Evolutionary conservation across 345 rosid species (phyloP).

Genomic region (Geranium rotundifolium): DNA sequence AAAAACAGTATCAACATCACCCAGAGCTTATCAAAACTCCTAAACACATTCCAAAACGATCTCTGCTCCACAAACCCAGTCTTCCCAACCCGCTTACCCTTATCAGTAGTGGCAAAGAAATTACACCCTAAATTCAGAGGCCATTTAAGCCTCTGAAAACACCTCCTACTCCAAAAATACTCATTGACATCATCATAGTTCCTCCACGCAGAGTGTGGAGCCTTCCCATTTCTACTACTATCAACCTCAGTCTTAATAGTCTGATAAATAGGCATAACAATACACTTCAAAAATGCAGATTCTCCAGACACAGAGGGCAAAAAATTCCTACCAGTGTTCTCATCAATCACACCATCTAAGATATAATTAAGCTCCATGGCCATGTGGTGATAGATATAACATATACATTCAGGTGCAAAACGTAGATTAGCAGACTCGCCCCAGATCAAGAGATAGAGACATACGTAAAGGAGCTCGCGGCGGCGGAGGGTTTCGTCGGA

Average conservation of each 20-base stretch:
- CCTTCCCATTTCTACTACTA: constrained; percentile 56
- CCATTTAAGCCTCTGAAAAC: constrained; percentile 65
- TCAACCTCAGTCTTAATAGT: constrained; percentile 50
- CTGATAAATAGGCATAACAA: constrained; percentile 58
- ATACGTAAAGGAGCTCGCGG: constrained; percentile 44
- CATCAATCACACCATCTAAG: constrained; percentile 30
- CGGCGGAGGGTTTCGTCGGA: constrained; percentile 15
- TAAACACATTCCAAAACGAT: constrained; percentile 66
- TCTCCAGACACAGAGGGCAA: constrained; percentile 44
- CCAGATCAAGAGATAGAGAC: constrained; percentile 46
- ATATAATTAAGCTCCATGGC: constrained; percentile 39
- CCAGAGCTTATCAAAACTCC: constrained; percentile 83
- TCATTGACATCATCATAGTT: constrained; percentile 87
- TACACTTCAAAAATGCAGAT: constrained; percentile 39
- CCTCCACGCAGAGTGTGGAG: constrained; percentile 81
- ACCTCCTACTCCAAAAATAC: constrained; percentile 83
- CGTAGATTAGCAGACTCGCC: constrained; percentile 57
- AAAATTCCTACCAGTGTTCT: constrained; percentile 42
- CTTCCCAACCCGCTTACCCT: constrained; percentile 50
- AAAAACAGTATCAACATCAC: constrained; percentile 59
- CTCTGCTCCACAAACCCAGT: constrained; percentile 90
- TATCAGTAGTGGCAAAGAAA: constrained; percentile 29
- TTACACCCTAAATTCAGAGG: constrained; percentile 42
- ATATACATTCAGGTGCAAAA: constrained; percentile 46
- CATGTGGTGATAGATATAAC: constrained; percentile 50